phyloP scores from a whole-genome alignment of 805 yeast species.

The Komagataella populi region DNA sequence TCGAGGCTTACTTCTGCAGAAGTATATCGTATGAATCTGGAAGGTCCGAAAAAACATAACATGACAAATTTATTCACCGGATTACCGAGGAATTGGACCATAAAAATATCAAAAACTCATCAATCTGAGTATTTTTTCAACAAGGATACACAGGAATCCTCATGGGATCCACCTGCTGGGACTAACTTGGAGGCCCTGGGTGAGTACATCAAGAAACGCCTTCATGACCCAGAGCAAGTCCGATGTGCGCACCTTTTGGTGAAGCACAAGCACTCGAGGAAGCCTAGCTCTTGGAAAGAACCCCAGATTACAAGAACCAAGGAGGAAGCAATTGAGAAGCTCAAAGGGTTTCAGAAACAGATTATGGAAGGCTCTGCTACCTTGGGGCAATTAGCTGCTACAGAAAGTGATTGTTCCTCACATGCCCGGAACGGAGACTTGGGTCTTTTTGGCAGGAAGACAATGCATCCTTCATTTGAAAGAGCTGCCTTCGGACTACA shows the following conservation, averaged over 20 bases:
- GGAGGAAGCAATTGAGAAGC: slow-evolving; percentile 66
- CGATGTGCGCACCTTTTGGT: slow-evolving; percentile 73
- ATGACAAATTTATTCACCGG: slow-evolving; percentile 34
- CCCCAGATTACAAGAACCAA: slow-evolving; percentile 63
- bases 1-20: not conserved
- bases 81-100: slow-evolving; percentile 76
- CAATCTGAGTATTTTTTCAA: slow-evolving; percentile 77
- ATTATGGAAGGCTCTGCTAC: slow-evolving; percentile 52
- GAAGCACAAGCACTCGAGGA: slow-evolving; percentile 72
- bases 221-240: slow-evolving; percentile 49
- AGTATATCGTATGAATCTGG: no score
- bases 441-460: slow-evolving; percentile 79
- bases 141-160: slow-evolving; percentile 53
- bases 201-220: slow-evolving; percentile 33
- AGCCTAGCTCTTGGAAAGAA: slow-evolving; percentile 84
- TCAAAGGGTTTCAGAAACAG: slow-evolving; percentile 41
- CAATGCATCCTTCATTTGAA: slow-evolving; percentile 93
- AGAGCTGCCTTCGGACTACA: slow-evolving; percentile 71
- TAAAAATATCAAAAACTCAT: slow-evolving; percentile 65
- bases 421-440: slow-evolving; percentile 85
- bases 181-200: slow-evolving; percentile 50
- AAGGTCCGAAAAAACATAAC: not conserved
- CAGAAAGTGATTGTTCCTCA: slow-evolving; percentile 83
- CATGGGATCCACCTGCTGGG: slow-evolving; percentile 89
- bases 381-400: slow-evolving; percentile 59